Conservation (phyloP, 495 filamentous ascomycete species). For the Xylaria scruposa region DNA sequence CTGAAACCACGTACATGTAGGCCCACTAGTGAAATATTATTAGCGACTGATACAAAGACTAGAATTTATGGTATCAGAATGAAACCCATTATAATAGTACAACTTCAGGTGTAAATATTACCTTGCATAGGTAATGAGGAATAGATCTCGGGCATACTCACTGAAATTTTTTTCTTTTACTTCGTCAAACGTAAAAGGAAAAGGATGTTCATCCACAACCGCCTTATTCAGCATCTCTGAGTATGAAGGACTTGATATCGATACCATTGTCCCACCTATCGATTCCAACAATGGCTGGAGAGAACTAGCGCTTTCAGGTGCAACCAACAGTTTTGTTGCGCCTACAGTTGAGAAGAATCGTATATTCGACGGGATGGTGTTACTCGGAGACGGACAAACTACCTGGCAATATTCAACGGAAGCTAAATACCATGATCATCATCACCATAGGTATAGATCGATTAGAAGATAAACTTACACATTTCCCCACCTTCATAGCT, state of each 20-base stretch:
- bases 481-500: constrained; percentile 43
- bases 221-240: constrained; percentile 29
- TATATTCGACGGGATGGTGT: constrained; percentile 21
- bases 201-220: constrained; percentile 36
- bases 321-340: constrained; percentile 17
- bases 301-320: constrained; percentile 13
- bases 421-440: not conserved
- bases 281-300: constrained; percentile 14
- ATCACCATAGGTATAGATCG: not conserved
- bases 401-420: not conserved
- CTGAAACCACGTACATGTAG: constrained; percentile 14
- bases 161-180: constrained; percentile 32
- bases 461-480: constrained; percentile 12
- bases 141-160: constrained; percentile 4
- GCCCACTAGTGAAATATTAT: constrained; percentile 15
- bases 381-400: constrained; percentile 19
- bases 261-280: not conserved
- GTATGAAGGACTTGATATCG: constrained; percentile 22
- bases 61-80: not conserved
- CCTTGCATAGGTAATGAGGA: not conserved
- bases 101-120: not conserved
- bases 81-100: not conserved
- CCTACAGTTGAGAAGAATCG: constrained; percentile 24
- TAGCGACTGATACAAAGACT: not conserved
- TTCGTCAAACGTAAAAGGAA: constrained; percentile 34